phyloP scores from a whole-genome alignment of 169 alveolate species.

The Plasmodium sp. region DNA sequence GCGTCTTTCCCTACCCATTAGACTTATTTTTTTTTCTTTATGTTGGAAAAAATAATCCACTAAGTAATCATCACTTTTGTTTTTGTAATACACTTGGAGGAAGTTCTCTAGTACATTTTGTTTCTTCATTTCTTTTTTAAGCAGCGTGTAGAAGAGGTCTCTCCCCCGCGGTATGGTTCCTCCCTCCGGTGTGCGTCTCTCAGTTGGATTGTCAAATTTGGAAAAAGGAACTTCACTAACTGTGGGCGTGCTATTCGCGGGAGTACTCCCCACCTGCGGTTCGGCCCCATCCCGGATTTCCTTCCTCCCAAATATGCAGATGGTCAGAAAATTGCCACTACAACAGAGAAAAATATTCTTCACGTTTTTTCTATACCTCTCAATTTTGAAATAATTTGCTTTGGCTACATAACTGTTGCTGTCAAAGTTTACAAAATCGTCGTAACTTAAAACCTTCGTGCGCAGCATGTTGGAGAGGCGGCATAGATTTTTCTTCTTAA shows the following conservation, averaged over 20 bases:
- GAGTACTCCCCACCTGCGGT: neutral
- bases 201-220: neutral
- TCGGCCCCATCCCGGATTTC: neutral
- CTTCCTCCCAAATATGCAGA: conserved; percentile 61
- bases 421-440: conserved; percentile 43
- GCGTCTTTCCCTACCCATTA: neutral
- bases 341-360: conserved; percentile 68
- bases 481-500: conserved; percentile 50
- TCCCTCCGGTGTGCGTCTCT: neutral
- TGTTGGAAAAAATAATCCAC: conserved; percentile 28
- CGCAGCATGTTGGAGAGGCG: conserved; percentile 54
- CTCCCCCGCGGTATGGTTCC: neutral
- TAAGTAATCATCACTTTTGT: conserved; percentile 49
- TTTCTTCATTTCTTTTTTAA: conserved; percentile 38
- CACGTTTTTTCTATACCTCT: conserved; percentile 56
- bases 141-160: neutral
- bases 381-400: conserved; percentile 68
- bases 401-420: conserved; percentile 29
- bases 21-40: conserved; percentile 33
- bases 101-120: conserved; percentile 46
- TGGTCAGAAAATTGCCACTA: conserved; percentile 42
- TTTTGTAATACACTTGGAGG: conserved; percentile 31
- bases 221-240: neutral
- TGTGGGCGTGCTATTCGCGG: neutral
- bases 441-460: conserved; percentile 30